Evolutionary conservation across 148 eudicot species (phyloP).

Genomic region (Persicaria tinctoria): DNA sequence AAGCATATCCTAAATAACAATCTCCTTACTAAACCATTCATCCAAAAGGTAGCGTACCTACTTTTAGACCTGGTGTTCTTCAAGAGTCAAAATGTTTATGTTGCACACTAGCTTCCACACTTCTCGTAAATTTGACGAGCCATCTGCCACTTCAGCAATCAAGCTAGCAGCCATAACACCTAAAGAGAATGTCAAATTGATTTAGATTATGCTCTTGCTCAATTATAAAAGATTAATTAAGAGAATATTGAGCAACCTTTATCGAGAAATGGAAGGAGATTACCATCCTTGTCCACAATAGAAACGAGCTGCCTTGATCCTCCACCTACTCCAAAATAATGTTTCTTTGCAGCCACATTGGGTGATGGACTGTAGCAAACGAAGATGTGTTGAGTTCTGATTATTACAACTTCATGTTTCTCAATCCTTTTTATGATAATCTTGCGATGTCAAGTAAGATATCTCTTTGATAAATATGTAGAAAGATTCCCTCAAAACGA

Average conservation of each 20-base stretch:
- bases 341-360: slow-evolving; percentile 86
- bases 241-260: not conserved
- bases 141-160: slow-evolving; percentile 52
- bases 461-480: slow-evolving; percentile 77
- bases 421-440: not conserved
- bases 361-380: slow-evolving; percentile 45
- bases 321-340: too few relatives aligned
- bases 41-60: too few relatives aligned
- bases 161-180: slow-evolving; percentile 47
- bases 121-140: too few relatives aligned
- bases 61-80: too few relatives aligned
- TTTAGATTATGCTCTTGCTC: slow-evolving; percentile 1
- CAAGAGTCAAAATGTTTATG: too few relatives aligned
- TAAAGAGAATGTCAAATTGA: slow-evolving; percentile 18
- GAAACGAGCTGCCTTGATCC: slow-evolving; percentile 74
- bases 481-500: too few relatives aligned
- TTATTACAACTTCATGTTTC: not conserved
- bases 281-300: slow-evolving; percentile 79
- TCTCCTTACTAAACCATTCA: too few relatives aligned
- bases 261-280: not conserved
- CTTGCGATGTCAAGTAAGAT: slow-evolving; percentile 4
- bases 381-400: not conserved
- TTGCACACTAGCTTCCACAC: too few relatives aligned
- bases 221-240: not conserved
- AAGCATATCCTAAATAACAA: too few relatives aligned